Conservation (phyloP, 768 basidiomycete species). For the Boletus reticulatus region DNA sequence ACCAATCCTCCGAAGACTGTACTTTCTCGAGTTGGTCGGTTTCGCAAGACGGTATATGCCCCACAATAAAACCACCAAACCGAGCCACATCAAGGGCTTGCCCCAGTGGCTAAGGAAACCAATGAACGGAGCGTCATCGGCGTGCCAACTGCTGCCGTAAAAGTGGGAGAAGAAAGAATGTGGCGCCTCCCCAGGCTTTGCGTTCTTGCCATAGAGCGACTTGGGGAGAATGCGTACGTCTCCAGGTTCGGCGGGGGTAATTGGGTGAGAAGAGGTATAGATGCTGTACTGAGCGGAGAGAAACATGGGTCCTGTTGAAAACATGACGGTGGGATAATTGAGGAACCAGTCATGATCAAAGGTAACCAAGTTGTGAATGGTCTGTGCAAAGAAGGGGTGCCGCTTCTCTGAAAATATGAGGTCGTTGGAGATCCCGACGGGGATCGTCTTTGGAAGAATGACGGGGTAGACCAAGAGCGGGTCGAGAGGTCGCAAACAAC, state of each 20-base stretch:
- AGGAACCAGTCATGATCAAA: constrained; percentile 94
- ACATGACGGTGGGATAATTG: constrained; percentile 99
- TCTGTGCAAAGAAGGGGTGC: constrained; percentile 89
- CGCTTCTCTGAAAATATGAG: constrained; percentile 87
- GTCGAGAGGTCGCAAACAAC: constrained; percentile 84
- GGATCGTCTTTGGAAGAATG: constrained; percentile 92
- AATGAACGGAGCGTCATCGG: constrained; percentile 97
- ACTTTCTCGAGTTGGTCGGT: constrained; percentile 59
- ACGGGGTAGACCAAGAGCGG: constrained; percentile 83
- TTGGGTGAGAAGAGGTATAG: constrained; percentile 68
- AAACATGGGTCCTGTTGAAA: constrained; percentile 99
- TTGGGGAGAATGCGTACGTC: constrained; percentile 93
- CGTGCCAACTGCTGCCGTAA: constrained; percentile 98
- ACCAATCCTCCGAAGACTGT: constrained; percentile 57
- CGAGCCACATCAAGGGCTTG: constrained; percentile 83
- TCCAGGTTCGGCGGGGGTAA: constrained; percentile 49
- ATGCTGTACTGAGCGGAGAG: constrained; percentile 91
- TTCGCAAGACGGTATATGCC: constrained; percentile 59
- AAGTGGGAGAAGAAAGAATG: constrained; percentile 96
- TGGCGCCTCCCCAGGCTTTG: constrained; percentile 75
- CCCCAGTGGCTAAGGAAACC: constrained; percentile 90
- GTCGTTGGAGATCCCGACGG: constrained; percentile 97
- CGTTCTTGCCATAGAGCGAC: constrained; percentile 97
- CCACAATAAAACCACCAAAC: constrained; percentile 65
- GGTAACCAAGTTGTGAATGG: constrained; percentile 85